phyloP scores from a whole-genome alignment of 225 moss, liverwort and hornwort genomes.

The Anthoceros angustus region DNA sequence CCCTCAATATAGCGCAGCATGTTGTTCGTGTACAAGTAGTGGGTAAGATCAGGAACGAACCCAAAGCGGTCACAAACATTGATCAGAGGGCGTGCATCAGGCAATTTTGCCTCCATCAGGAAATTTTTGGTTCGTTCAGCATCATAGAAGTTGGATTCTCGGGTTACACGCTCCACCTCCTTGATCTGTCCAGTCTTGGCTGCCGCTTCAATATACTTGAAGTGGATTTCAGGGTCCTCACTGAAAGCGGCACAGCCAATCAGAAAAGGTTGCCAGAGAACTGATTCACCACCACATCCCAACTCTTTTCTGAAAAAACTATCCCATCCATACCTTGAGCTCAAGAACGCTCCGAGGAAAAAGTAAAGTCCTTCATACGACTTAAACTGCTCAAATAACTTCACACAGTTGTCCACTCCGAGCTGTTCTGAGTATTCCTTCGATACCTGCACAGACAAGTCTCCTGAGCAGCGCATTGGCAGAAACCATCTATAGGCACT shows the following conservation, averaged over 20 bases:
- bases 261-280: neutral
- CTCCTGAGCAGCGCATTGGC: neutral
- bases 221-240: conserved; percentile 99
- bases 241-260: conserved; percentile 21
- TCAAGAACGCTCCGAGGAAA: conserved; percentile 84
- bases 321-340: conserved; percentile 50
- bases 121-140: conserved; percentile 96
- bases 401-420: conserved; percentile 81
- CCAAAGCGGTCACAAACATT: conserved; percentile 97
- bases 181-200: conserved; percentile 99
- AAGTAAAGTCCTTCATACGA: conserved; percentile 96
- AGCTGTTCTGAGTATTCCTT: conserved; percentile 98
- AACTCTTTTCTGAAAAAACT: neutral
- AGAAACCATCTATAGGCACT: neutral
- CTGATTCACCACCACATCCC: neutral
- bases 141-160: conserved; percentile 96
- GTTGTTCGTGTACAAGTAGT: conserved; percentile 85
- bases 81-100: conserved; percentile 92
- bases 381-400: conserved; percentile 95
- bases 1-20: conserved; percentile 99
- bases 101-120: conserved; percentile 96
- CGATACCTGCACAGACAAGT: conserved; percentile 43
- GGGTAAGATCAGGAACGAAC: conserved; percentile 98
- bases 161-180: conserved; percentile 96
- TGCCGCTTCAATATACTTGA: conserved; percentile 96